These are phyloP conservation scores for Thelonectria olida DNA, from an alignment of 2,329 filamentous ascomycete genomes.

Conservation along the genomic window DNA sequence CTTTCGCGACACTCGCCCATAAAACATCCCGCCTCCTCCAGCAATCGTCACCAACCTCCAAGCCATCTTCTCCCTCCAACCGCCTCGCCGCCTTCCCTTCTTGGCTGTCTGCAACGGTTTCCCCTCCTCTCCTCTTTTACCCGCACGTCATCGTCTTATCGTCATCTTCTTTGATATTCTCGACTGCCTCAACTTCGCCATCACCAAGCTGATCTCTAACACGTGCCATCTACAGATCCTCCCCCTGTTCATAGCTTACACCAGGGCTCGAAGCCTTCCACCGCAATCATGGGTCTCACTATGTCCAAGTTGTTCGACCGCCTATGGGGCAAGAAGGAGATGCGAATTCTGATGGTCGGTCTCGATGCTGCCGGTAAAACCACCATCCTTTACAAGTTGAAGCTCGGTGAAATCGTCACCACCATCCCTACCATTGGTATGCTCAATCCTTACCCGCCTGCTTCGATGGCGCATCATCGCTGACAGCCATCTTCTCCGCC, in stretches of 20 bases:
- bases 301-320: conserved; percentile 97
- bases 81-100: conserved; percentile 25
- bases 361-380: conserved; percentile 99
- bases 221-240: conserved; percentile 17
- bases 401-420: conserved; percentile 98
- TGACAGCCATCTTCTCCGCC: conserved; percentile 31
- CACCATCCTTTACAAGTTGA: conserved; percentile 99
- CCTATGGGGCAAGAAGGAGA: conserved; percentile 99
- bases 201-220: conserved; percentile 24
- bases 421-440: conserved; percentile 98
- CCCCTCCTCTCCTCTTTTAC: conserved; percentile 23
- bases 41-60: conserved; percentile 33
- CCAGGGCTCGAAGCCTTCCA: conserved; percentile 47
- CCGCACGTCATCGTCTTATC: conserved; percentile 10
- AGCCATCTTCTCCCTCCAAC: conserved; percentile 9
- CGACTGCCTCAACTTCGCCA: conserved; percentile 29
- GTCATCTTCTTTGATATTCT: conserved; percentile 24
- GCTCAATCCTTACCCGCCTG: conserved; percentile 4
- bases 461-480: conserved; percentile 12
- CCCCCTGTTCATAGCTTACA: conserved; percentile 39
- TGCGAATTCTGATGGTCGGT: conserved; percentile 99
- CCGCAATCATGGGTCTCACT: conserved; percentile 93
- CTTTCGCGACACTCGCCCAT: conserved; percentile 40
- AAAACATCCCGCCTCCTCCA: conserved; percentile 35
- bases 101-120: conserved; percentile 22